phyloP scores from a whole-genome alignment of 331 rosid genomes.

The Rhamnella rubrinervis region DNA sequence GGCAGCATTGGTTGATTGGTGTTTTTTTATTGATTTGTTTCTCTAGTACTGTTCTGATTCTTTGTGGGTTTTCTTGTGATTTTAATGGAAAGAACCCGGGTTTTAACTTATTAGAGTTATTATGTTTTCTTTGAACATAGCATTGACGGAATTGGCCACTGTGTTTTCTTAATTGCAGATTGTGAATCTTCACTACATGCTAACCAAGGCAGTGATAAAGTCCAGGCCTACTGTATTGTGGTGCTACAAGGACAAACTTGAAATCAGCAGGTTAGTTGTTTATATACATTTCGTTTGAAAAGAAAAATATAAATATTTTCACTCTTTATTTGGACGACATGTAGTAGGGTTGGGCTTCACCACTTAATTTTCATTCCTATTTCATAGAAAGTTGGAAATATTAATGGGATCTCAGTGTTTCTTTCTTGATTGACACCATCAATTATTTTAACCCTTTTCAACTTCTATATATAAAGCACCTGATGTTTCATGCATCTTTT shows the following conservation, averaged over 20 bases:
- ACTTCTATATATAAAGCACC: too few relatives aligned
- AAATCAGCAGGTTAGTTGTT: conserved; percentile 75
- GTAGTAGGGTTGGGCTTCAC: too few relatives aligned
- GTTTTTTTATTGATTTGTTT: too few relatives aligned
- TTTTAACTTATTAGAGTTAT: background rate
- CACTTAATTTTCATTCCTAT: too few relatives aligned
- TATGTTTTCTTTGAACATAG: background rate
- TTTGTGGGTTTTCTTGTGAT: background rate
- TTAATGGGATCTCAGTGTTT: too few relatives aligned
- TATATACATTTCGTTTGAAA: background rate
- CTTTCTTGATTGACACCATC: too few relatives aligned
- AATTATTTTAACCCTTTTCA: too few relatives aligned
- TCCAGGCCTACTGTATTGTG: conserved; percentile 79
- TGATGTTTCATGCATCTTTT: too few relatives aligned
- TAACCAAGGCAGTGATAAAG: conserved; percentile 73
- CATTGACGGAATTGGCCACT: background rate
- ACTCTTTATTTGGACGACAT: too few relatives aligned
- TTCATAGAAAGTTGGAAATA: too few relatives aligned
- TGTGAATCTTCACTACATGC: conserved; percentile 85
- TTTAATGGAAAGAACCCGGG: background rate
- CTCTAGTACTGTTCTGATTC: background rate
- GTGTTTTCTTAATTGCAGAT: conserved; percentile 45
- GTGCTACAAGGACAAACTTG: conserved; percentile 95
- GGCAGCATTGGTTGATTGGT: too few relatives aligned
- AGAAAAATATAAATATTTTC: too few relatives aligned